Evolutionary conservation across 1,284 basidiomycete species (phyloP).

Genomic region (Malassezia furfur): DNA sequence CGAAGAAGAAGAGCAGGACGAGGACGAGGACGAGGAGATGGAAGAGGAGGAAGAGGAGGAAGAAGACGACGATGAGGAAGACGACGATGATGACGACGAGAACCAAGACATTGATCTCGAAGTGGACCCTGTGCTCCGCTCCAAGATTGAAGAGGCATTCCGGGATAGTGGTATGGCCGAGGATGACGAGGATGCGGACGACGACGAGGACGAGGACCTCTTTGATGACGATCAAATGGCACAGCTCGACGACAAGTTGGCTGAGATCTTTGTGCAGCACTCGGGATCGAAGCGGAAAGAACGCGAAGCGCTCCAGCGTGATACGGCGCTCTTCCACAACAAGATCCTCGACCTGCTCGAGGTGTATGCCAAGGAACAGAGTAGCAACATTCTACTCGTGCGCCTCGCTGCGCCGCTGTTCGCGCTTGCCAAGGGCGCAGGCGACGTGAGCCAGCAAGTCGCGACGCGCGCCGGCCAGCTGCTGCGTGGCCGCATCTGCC

Average conservation of each 20-base stretch:
- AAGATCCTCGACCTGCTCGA: constrained; percentile 86
- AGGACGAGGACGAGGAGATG: constrained; percentile 50
- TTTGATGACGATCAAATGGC: constrained; percentile 84
- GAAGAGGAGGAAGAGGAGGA: constrained; percentile 18
- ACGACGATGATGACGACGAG: constrained; percentile 53
- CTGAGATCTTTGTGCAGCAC: constrained; percentile 69
- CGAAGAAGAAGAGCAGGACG: constrained; percentile 19
- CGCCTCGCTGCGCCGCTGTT: constrained; percentile 67
- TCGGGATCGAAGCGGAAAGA: constrained; percentile 52
- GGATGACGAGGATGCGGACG: constrained; percentile 49
- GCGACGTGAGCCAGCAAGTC: constrained; percentile 56
- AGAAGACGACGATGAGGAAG: constrained; percentile 51
- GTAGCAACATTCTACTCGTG: constrained; percentile 57
- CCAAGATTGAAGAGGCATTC: constrained; percentile 68
- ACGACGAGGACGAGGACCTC: constrained; percentile 45
- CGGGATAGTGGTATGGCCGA: constrained; percentile 63
- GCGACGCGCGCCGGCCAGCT: constrained; percentile 74
- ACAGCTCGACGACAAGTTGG: constrained; percentile 83
- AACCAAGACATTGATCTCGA: constrained; percentile 50
- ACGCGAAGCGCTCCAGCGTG: constrained; percentile 28
- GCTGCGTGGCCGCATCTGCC: constrained; percentile 64
- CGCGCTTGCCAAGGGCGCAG: constrained; percentile 53
- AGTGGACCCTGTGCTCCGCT: constrained; percentile 58
- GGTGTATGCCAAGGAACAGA: constrained; percentile 66
- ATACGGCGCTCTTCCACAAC: constrained; percentile 72